Percentiles rank a stretch among this genome's conserved stretches.
phyloP scores from a whole-genome alignment of 345 rosid genomes.

The Clarkia xantiana region DNA sequence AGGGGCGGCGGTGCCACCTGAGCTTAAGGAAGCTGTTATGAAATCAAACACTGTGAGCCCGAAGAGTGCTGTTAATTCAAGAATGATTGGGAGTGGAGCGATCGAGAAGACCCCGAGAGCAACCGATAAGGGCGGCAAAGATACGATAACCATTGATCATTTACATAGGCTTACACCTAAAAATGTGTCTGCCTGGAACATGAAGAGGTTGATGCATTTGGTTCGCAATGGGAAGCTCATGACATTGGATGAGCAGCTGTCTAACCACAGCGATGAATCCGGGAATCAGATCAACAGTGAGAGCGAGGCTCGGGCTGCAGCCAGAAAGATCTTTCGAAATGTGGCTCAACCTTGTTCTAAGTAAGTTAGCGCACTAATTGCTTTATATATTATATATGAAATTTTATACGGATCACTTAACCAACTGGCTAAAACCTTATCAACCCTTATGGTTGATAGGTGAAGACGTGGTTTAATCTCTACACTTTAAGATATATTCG shows the following conservation, averaged over 20 bases:
- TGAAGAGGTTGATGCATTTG: slow-evolving; percentile 56
- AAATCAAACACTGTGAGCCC: background rate
- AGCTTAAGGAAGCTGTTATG: background rate
- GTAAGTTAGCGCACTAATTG: background rate
- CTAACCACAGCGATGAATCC: slow-evolving; percentile 25
- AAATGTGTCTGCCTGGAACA: slow-evolving; percentile 64
- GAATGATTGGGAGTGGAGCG: slow-evolving; percentile 1
- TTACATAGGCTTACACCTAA: slow-evolving; percentile 40
- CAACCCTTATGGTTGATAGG: too few relatives aligned
- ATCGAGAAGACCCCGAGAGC: slow-evolving; percentile 6
- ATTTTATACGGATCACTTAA: too few relatives aligned
- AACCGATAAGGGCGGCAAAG: slow-evolving; percentile 17
- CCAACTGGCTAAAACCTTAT: too few relatives aligned
- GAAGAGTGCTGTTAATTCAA: background rate
- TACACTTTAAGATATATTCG: too few relatives aligned
- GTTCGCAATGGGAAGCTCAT: slow-evolving; percentile 40
- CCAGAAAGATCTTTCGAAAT: slow-evolving; percentile 11
- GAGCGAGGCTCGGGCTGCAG: slow-evolving; percentile 11
- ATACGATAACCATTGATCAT: slow-evolving; percentile 34
- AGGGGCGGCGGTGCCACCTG: slow-evolving; percentile 9
- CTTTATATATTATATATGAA: too few relatives aligned
- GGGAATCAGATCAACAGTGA: slow-evolving; percentile 24
- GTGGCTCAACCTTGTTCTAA: slow-evolving; percentile 6
- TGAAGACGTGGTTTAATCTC: too few relatives aligned
- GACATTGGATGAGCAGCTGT: slow-evolving; percentile 54